Conservation (phyloP, 495 filamentous ascomycete species). For the Penicillium pulvis region DNA sequence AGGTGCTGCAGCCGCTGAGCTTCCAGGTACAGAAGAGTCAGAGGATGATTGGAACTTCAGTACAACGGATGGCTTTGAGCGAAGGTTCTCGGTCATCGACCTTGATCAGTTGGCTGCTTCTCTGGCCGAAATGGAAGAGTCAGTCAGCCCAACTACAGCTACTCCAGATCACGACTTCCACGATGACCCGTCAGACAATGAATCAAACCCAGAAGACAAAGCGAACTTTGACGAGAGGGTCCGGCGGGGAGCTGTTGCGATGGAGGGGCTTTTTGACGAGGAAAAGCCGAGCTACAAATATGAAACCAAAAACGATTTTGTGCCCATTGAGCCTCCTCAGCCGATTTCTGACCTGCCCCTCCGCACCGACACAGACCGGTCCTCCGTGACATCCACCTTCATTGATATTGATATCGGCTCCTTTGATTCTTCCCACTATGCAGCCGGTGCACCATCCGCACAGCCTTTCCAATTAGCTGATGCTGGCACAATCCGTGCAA, state of each 20-base stretch:
- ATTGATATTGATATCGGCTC: conserved; percentile 52
- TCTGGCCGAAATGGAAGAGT: conserved; percentile 40
- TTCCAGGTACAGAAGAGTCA: conserved; percentile 40
- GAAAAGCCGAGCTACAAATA: conserved; percentile 49
- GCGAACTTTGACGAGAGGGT: conserved; percentile 53
- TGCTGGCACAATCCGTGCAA: conserved; percentile 53
- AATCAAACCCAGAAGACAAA: conserved; percentile 42
- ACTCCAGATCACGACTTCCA: conserved; percentile 23
- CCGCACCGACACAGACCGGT: conserved; percentile 49
- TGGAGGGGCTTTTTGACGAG: conserved; percentile 52
- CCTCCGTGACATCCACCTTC: conserved; percentile 50
- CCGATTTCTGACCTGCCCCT: conserved; percentile 50
- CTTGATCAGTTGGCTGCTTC: conserved; percentile 48
- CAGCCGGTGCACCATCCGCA: conserved; percentile 42
- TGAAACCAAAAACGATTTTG: conserved; percentile 51
- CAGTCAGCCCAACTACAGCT: conserved; percentile 32
- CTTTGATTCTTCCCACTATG: conserved; percentile 51
- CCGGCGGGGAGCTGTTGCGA: conserved; percentile 48
- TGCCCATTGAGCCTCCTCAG: conserved; percentile 38
- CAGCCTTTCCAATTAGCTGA: conserved; percentile 53
- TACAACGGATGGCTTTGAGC: conserved; percentile 81
- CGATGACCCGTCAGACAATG: conserved; percentile 28
- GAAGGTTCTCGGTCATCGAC: conserved; percentile 52
- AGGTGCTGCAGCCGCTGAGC: conserved; percentile 68
- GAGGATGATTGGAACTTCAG: conserved; percentile 90